These are phyloP conservation scores for Calonectria pseudoturangicola DNA, from an alignment of 2,329 filamentous ascomycete species.

Conservation along the genomic window DNA sequence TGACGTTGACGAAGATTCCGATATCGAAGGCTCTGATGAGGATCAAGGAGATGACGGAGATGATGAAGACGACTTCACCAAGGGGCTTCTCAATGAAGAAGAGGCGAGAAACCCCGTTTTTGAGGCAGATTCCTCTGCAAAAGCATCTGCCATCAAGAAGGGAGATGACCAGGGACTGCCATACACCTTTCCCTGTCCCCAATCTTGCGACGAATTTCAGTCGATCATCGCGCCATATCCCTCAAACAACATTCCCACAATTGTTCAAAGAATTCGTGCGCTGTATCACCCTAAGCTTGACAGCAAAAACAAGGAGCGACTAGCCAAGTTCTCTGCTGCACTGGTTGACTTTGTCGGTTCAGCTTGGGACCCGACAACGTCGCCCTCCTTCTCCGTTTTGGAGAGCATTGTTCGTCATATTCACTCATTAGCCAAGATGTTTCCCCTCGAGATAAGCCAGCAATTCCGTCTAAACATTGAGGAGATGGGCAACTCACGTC, in stretches of 20 bases:
- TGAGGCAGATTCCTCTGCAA: constrained; percentile 65
- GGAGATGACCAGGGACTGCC: constrained; percentile 77
- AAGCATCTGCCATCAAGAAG: constrained; percentile 58
- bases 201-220: constrained; percentile 84
- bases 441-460: constrained; percentile 84
- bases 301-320: constrained; percentile 88
- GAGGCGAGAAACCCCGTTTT: constrained; percentile 74
- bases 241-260: constrained; percentile 80
- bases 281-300: constrained; percentile 93
- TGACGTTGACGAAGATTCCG: constrained; percentile 72
- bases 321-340: constrained; percentile 79
- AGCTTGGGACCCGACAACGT: constrained; percentile 64
- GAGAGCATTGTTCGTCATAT: constrained; percentile 92
- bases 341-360: constrained; percentile 78
- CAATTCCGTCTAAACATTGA: constrained; percentile 85
- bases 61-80: constrained; percentile 83
- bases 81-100: constrained; percentile 77
- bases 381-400: constrained; percentile 79
- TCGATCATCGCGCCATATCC: constrained; percentile 78
- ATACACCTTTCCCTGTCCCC: constrained; percentile 91
- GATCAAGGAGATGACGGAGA: constrained; percentile 61
- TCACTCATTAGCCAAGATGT: constrained; percentile 93
- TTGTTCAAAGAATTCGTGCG: constrained; percentile 92
- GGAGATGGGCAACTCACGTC: constrained; percentile 69
- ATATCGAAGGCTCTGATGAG: constrained; percentile 66